These are phyloP conservation scores for Herpetomonas samuelpessoai DNA, from an alignment of 208 protist species.

Conservation along the genomic window DNA sequence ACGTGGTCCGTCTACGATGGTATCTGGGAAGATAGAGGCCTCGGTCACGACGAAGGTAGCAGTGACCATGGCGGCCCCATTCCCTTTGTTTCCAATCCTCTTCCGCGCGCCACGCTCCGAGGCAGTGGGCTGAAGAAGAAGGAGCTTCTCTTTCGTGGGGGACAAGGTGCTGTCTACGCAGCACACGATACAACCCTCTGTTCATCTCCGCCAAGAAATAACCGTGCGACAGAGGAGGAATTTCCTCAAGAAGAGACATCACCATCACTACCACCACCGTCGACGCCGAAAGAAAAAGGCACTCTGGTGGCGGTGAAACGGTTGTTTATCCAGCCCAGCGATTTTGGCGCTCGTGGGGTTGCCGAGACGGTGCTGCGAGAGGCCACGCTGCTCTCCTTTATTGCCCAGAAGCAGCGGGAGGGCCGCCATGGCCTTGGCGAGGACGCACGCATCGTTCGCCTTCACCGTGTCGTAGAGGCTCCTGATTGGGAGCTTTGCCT, in stretches of 20 bases:
- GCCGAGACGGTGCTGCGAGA: slow-evolving; percentile 73
- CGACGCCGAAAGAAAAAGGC: not conserved
- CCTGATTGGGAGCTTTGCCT: slow-evolving; percentile 80
- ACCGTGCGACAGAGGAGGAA: no score
- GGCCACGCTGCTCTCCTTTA: slow-evolving; percentile 55
- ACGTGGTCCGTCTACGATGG: slow-evolving; percentile 78
- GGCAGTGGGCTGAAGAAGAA: slow-evolving; percentile 54
- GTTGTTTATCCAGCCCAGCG: slow-evolving; percentile 66
- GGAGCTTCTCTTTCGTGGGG: slow-evolving; percentile 56
- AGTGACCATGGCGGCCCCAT: slow-evolving; percentile 1
- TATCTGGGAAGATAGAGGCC: slow-evolving; percentile 11
- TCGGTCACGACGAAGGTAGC: not conserved
- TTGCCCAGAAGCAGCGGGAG: slow-evolving; percentile 14
- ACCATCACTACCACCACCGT: no score
- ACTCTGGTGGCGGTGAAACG: slow-evolving; percentile 73
- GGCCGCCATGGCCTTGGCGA: slow-evolving; percentile 15
- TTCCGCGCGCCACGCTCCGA: slow-evolving; percentile 27
- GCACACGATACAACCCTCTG: slow-evolving; percentile 32
- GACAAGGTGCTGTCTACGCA: slow-evolving; percentile 80
- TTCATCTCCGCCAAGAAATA: not conserved
- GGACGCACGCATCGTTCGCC: slow-evolving; percentile 31
- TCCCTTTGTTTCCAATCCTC: slow-evolving; percentile 25
- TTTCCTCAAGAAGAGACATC: no score
- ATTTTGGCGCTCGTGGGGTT: slow-evolving; percentile 68
- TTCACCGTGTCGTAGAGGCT: slow-evolving; percentile 70